phyloP scores from a whole-genome alignment of 2,329 filamentous ascomycete genomes.

The Penicillium concentricum region DNA sequence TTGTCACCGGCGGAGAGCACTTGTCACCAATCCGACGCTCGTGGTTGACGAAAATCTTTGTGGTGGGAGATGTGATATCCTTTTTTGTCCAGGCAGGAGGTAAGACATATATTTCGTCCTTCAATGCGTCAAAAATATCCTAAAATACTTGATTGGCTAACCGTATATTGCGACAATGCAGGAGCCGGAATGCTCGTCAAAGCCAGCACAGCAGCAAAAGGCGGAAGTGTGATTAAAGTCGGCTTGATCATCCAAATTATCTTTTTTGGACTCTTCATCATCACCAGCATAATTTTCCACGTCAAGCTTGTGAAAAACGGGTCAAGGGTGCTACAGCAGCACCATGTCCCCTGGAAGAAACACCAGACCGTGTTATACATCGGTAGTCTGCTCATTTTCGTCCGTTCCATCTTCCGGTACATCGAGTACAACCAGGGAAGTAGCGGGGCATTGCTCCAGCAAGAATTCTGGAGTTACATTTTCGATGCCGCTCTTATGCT shows the following conservation, averaged over 20 bases:
- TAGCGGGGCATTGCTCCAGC: background rate
- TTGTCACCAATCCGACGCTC: conserved; percentile 21
- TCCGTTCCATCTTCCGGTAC: background rate
- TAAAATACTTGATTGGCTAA: background rate
- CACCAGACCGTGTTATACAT: background rate
- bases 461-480: background rate
- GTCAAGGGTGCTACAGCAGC: background rate
- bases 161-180: background rate
- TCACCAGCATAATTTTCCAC: background rate
- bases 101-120: conserved; percentile 1
- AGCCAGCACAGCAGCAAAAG: background rate
- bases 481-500: background rate
- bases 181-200: background rate
- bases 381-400: background rate
- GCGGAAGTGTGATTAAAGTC: background rate
- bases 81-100: conserved; percentile 31
- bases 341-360: background rate
- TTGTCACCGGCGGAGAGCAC: conserved; percentile 18
- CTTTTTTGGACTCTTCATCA: background rate
- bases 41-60: conserved; percentile 33
- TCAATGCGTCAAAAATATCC: too few species aligned
- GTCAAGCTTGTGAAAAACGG: background rate
- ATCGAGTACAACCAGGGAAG: conserved; percentile 1
- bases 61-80: conserved; percentile 30
- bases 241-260: background rate